Evolutionary conservation across 176 grass and related monocot species (phyloP), one percentile per base, ranked within the genome.

Genomic region (Carex cristatella): DNA sequence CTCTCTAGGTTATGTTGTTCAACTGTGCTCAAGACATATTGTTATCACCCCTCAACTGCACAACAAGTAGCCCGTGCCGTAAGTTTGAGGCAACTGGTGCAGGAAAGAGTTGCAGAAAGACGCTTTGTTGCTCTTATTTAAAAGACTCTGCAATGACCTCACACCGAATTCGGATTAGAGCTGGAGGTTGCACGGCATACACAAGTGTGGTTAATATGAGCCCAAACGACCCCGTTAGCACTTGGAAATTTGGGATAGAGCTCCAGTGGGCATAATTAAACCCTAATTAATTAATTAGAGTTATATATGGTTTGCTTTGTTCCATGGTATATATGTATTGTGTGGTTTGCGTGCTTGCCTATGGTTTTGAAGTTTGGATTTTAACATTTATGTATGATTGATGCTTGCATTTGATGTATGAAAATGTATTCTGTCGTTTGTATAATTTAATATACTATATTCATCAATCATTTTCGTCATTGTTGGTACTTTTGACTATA

Each of bases 121-220:
- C 84, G 2, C 71, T 86, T 16, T 85, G 71, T 33, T 86, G 84
- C 55, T 55, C 73, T 16, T 86, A 33, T 35, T 57, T 86, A n/a
- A 86, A 86, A 13, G 84, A 86, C 28, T 86, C 84, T 0, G 40
- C 56, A 27, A 79, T 86, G 84, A 79, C 84, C 5, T 86, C 84
- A 2, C 84, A 86, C 12, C 58, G 57, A 8, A 86, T 86, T 37
- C 40, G 84, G 40, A 62, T 86, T 57, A 65, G 84, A 64, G 84
- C 67, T 13, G 72, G 73, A 31, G 84, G 84, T 3, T 86, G 83
- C 69, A 85, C 28, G 5, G 84, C 84, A 51, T 79, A 79, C 84
- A 86, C 84, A 0, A 86, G 84, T 33, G 70, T 86, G 28, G 58
- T 86, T 27, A 35, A 60, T 16, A 76, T 78, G 18, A 53, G 46